Conservation (phyloP, 1,284 basidiomycete genomes). For the Veloboletus limbatus region DNA sequence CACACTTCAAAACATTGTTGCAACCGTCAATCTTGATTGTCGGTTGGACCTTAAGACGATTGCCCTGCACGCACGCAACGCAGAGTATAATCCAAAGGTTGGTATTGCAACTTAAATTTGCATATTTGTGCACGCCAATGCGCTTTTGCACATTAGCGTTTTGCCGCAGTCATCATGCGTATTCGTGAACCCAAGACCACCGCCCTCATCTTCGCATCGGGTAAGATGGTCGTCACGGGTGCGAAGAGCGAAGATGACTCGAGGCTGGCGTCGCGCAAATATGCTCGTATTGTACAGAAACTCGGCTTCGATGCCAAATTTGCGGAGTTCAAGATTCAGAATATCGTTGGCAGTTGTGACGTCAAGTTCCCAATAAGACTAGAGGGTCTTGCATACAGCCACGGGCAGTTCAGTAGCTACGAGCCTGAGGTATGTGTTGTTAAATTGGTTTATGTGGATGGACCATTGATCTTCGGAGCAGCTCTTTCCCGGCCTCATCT, state of each 20-base stretch:
- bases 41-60: constrained; percentile 98
- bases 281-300: constrained; percentile 99
- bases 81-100: constrained; percentile 99
- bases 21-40: constrained; percentile 98
- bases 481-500: constrained; percentile 99
- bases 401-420: constrained; percentile 98
- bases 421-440: constrained; percentile 84
- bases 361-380: constrained; percentile 99
- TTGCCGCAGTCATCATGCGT: constrained; percentile 99
- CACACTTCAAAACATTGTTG: constrained; percentile 97
- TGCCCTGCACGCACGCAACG: constrained; percentile 95
- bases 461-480: constrained; percentile 34
- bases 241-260: constrained; percentile 99
- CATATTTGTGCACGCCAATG: constrained; percentile 56
- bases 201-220: constrained; percentile 98
- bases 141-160: constrained; percentile 80
- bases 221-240: constrained; percentile 99
- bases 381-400: constrained; percentile 96
- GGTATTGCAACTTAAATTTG: constrained; percentile 48
- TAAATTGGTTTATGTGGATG: neutral
- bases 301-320: constrained; percentile 99
- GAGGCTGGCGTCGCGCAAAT: constrained; percentile 95
- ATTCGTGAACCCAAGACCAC: constrained; percentile 99
- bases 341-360: constrained; percentile 98
- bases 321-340: constrained; percentile 99